Base-by-base conservation (phyloP, 192 early-diverging fungal genomes). In the Podila verticillata region DNA sequence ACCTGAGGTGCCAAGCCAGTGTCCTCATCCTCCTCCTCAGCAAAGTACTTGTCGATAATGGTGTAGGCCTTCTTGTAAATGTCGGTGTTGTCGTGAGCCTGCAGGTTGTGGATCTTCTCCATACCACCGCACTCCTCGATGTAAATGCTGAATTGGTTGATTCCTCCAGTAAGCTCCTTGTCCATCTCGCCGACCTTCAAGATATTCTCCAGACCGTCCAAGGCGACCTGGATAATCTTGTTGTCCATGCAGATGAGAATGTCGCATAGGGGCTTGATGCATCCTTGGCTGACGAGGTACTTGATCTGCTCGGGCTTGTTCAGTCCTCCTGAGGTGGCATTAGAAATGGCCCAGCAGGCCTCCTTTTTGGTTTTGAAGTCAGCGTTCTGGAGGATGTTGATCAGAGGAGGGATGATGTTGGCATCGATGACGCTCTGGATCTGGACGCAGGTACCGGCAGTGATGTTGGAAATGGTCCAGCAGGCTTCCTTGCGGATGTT, bases 381-480 rank as follows among this genome's bases (percentile, higher is more conserved):
- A 39, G 95, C 96, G 66, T 91, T 87, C 30, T 17, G 13, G 2
- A 54, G 51, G 6, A 54, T 54, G 7, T 54, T n/a, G 24, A 54
- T 93, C 34, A 99, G 89, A 17, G 94, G 95, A 17, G 97, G 96
- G 66, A 98, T 90, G 59, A 98, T 88, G 84, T 95, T 96, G 75
- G 95, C 95, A 62, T 99, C 96, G 68, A 99, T 97, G 51, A 99
- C 92, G 35, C 89, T 88, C 85, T 99, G 93, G 85, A 99, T 98
- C 84, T 99, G 97, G 24, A 83, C 77, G 22, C 94, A 87, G 81
- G 94, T 97, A 56, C 98, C 98, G 13, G 98, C 97, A 32, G 98
- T 99, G 84, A 99, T 95, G 88, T 99, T 99, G 32, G 96, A 97
- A 61, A 99, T 96, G 19, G 98, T 99, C 98, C 98, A 99, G 87